Evolutionary conservation across 1,284 basidiomycete genomes (phyloP), one percentile per base, ranked within the genome.

Genomic region (Rhodotorula glutinis): DNA sequence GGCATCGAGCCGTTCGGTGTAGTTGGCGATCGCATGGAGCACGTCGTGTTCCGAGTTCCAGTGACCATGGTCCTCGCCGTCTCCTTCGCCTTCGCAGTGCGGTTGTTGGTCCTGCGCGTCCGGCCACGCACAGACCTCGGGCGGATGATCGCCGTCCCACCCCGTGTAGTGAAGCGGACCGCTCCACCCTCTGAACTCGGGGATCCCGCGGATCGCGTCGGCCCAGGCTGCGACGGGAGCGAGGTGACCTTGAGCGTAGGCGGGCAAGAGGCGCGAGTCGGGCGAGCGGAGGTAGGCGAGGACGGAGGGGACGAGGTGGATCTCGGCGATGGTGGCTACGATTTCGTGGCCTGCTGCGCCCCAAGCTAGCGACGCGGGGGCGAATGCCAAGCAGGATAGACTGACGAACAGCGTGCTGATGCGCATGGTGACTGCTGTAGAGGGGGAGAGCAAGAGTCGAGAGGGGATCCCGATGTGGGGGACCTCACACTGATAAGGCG

Each of bases 141-240:
- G 79, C 7, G 79, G 79, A 46, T 75, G 70, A 47, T 80, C 79
- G 3, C 74, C 73, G 0, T 75, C 56, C 9, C 76, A 76, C 23
- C 75, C 76, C 49, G 77, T 74, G 53, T 80, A 80, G 62, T 80
- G 79, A 40, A 79, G 70, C 53, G 74, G 67, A 8, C 75, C 73
- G 27, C 74, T 75, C 78, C 78, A 80, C 9, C 77, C 77, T 13
- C 62, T 16, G 40, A 75, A 77, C 21, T 73, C 73, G 23, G 71
- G 60, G 13, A 66, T 29, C 21, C 56, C 70, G 23, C 76, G 69
- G 46, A 79, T 72, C 9, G 73, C 71, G 60, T 80, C 76, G 7
- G 79, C 74, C 79, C 79, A 80, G 2, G 73, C 62, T 8, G 79
- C 76, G n/a, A 80, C 66, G 17, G 75, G 73, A 1, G 78, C 78